Conservation (phyloP, 495 filamentous ascomycete species). For the Cairneyella variabilis region DNA sequence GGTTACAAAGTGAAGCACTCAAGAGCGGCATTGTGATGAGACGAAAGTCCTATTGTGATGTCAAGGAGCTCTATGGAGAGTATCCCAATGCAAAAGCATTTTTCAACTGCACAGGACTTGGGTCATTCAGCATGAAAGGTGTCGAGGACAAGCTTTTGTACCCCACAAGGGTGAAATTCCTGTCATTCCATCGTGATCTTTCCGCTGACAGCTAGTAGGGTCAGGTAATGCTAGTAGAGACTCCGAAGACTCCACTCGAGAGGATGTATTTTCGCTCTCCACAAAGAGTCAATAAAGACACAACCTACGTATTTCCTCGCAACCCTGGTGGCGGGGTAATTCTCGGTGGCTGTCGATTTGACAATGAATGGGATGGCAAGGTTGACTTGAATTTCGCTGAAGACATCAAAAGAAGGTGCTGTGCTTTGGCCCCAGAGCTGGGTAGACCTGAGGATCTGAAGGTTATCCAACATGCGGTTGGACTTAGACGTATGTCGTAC, state of each 20-base stretch:
- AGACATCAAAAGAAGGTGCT: constrained; percentile 69
- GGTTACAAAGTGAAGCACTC: constrained; percentile 43
- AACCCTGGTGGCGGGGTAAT: constrained; percentile 46
- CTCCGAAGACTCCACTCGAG: constrained; percentile 23
- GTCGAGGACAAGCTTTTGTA: constrained; percentile 60
- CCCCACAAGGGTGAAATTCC: constrained; percentile 14
- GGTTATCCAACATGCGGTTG: constrained; percentile 69
- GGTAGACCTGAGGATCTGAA: constrained; percentile 57
- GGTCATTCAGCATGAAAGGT: constrained; percentile 57
- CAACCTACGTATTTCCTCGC: constrained; percentile 29
- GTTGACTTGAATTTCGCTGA: constrained; percentile 62
- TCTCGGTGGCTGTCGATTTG: constrained; percentile 68
- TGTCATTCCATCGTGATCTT: constrained; percentile 10
- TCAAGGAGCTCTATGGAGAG: constrained; percentile 48
- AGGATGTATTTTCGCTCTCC: constrained; percentile 31
- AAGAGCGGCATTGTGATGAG: constrained; percentile 51
- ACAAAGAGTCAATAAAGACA: constrained; percentile 25
- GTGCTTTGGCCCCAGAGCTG: constrained; percentile 58
- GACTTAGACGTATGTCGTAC: constrained; percentile 34
- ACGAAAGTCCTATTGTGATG: constrained; percentile 43
- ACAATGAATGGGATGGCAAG: constrained; percentile 61
- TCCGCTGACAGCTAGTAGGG: constrained; percentile 22
- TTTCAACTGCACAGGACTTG: constrained; percentile 72
- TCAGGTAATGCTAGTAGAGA: constrained; percentile 37
- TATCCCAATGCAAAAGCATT: constrained; percentile 48